These are phyloP conservation scores for Pythium scleroteichum DNA, from an alignment of 352 stramenopile species.

Conservation along the genomic window DNA sequence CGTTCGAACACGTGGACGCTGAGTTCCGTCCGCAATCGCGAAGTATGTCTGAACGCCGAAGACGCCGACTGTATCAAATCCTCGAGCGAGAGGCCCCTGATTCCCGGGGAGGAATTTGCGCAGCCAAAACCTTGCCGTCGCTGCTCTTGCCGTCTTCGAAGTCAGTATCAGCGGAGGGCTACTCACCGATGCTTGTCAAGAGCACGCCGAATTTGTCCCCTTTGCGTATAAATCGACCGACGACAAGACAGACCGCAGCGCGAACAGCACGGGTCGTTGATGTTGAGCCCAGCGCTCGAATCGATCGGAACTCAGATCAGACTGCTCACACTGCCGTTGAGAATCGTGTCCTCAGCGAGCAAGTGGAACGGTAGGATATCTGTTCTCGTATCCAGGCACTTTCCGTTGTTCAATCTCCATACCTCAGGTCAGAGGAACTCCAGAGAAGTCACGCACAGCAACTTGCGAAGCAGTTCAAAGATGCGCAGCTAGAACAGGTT, in stretches of 20 bases:
- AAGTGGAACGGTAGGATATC: no score
- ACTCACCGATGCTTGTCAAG: constrained; percentile 20
- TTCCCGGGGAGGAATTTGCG: constrained; percentile 18
- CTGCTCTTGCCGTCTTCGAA: constrained; percentile 15
- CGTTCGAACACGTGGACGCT: neutral
- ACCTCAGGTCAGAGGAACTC: constrained; percentile 13
- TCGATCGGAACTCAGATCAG: no score
- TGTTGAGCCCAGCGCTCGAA: no score
- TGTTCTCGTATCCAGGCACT: neutral
- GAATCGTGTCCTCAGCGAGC: no score
- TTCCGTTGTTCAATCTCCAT: neutral
- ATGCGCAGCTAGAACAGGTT: constrained; percentile 34
- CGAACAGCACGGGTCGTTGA: neutral
- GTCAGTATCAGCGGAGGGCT: neutral
- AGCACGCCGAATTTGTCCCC: constrained; percentile 20
- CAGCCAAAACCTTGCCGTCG: constrained; percentile 37
- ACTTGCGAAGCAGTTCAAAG: constrained; percentile 24
- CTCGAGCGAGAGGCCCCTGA: constrained; percentile 20
- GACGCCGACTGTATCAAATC: constrained; percentile 16
- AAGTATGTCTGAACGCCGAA: constrained; percentile 14
- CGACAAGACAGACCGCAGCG: constrained; percentile 8
- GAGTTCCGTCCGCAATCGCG: neutral
- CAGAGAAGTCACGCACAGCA: constrained; percentile 1
- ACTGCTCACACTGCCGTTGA: no score
- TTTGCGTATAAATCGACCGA: constrained; percentile 12